These are phyloP conservation scores for Barnettozyma wickerhamii DNA, from an alignment of 805 yeast species.

Conservation along the genomic window DNA sequence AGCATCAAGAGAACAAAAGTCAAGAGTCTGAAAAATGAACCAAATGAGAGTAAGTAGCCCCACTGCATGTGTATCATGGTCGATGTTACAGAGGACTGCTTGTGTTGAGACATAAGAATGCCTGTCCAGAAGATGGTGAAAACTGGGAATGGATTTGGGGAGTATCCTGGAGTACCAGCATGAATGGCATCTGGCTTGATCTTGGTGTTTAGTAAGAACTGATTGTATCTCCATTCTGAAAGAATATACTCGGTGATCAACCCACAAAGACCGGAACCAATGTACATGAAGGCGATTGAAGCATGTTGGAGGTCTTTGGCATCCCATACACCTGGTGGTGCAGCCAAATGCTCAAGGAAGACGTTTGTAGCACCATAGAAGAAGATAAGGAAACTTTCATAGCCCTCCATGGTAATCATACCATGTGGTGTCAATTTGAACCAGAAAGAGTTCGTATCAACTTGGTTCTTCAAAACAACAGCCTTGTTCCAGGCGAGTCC, in stretches of 20 bases:
- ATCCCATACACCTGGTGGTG: constrained; percentile 77
- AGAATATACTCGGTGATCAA: constrained; percentile 70
- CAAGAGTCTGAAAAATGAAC: constrained; percentile 67
- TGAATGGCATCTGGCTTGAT: constrained; percentile 25
- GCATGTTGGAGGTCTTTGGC: constrained; percentile 88
- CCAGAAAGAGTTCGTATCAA: constrained; percentile 24
- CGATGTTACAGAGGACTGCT: constrained; percentile 74
- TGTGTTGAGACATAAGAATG: constrained; percentile 89
- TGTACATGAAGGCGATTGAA: constrained; percentile 84
- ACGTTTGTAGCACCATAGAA: constrained; percentile 88
- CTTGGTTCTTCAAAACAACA: constrained; percentile 25
- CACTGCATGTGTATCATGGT: constrained; percentile 86
- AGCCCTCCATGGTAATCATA: constrained; percentile 75
- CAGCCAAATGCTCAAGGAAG: constrained; percentile 84
- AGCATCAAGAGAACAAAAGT: constrained; percentile 57
- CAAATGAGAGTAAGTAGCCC: constrained; percentile 84
- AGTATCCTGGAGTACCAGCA: constrained; percentile 63
- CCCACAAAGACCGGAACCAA: constrained; percentile 93
- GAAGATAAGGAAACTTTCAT: constrained; percentile 75
- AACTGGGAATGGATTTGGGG: constrained; percentile 93
- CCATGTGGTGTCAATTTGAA: constrained; percentile 33
- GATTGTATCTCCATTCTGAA: constrained; percentile 52
- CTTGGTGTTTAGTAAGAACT: constrained; percentile 30
- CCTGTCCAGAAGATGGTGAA: constrained; percentile 97
- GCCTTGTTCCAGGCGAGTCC: constrained; percentile 91